Base-by-base conservation (phyloP, 2,329 filamentous ascomycete species). In the Fusarium caatingaense region DNA sequence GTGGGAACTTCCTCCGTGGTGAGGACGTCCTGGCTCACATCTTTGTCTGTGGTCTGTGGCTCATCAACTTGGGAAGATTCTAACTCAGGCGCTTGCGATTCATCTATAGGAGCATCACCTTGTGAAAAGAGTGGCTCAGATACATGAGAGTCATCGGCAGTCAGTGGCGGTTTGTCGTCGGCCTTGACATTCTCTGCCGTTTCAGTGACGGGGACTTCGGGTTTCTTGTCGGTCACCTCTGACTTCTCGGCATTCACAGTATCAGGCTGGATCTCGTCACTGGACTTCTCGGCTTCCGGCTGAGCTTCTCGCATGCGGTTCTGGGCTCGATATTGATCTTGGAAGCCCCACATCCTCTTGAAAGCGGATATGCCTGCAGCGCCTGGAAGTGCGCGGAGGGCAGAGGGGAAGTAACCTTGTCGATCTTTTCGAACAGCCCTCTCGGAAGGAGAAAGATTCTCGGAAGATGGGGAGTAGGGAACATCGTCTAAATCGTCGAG, bases 121-220 rank as follows among this genome's bases (percentile, higher is more conserved):
- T 80, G 78, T 8, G 76, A 75, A 45, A 79, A 79, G 12, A 80
- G 64, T 12, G 75, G 74, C 60, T 79, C 78, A 15, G 78, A 79
- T 18, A 75, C 32, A 13, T 72, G 60, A 12, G 73, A 66, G 34
- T 76, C 65, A 5, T 77, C 62, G 30, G 62, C 54, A 21, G 48
- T 47, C 8, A 44, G 54, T 12, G 23, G 41, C 10, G 51, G 23
- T 21, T 34, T 48, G 15, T 64, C 70, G 20, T n/a, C 55, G 13
- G 55, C 27, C 18, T 21, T 51, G 23, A 56, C 58, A 25, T 25
- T 47, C 5, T 59, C 48, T 28, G 11, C 28, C 16, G n/a, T 23
- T 21, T 51, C 54, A 4, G 18, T 21, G 42, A 44, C 21, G 16
- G 48, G 25, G 45, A 45, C 15, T 20, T 53, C 51, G 16, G 64